phyloP scores from a whole-genome alignment of 2,329 filamentous ascomycete species.

The Arthrobotrys megalospora region DNA sequence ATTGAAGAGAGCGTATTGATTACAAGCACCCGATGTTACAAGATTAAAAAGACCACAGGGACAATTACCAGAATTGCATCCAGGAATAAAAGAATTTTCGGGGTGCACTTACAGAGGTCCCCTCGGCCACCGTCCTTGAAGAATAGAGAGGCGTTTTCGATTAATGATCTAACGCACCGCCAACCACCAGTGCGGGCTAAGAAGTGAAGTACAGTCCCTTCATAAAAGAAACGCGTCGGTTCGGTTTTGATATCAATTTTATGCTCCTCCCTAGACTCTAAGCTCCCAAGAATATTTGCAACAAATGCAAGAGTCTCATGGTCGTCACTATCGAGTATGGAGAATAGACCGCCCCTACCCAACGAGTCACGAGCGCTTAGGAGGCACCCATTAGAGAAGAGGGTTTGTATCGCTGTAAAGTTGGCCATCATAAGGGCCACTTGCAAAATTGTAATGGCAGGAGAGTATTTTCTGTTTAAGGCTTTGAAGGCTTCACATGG shows the following conservation, averaged over 20 bases:
- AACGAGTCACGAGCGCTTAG: background rate
- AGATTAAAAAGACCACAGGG: no score
- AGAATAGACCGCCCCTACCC: background rate
- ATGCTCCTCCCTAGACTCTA: background rate
- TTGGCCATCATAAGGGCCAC: background rate
- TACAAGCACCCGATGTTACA: no score
- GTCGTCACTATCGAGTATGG: background rate
- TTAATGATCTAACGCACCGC: background rate
- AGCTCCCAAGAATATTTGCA: background rate
- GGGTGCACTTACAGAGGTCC: no score
- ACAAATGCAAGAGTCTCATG: background rate
- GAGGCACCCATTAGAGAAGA: background rate
- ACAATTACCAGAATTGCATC: no score
- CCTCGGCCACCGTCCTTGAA: no score
- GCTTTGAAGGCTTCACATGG: no score
- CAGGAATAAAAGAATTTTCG: no score
- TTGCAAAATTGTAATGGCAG: background rate
- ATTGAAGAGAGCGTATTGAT: no score
- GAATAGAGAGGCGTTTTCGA: background rate
- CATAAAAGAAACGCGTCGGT: no score
- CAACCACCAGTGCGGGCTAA: background rate
- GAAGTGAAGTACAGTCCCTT: conserved; percentile 1
- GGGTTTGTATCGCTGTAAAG: background rate
- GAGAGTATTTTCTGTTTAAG: background rate
- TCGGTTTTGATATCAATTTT: background rate